phyloP scores from a whole-genome alignment of 176 grass and related monocot genomes.

The Musa schizocarpa region DNA sequence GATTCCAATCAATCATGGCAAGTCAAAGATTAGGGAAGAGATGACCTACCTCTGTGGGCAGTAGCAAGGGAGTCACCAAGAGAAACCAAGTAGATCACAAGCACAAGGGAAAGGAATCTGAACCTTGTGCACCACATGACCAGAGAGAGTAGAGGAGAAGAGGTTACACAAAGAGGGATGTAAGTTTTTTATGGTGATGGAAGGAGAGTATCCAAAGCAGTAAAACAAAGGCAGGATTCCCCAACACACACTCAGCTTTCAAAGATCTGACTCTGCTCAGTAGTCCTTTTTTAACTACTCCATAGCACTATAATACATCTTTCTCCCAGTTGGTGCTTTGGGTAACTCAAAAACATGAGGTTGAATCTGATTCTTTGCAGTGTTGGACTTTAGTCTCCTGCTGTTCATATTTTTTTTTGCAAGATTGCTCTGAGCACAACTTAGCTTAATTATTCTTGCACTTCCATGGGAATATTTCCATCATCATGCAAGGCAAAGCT shows the following conservation, averaged over 20 bases:
- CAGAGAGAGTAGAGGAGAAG: neutral
- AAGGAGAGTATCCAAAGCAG: too few species aligned
- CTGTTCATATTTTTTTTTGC: slow-evolving; percentile 3
- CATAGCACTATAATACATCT: too few species aligned
- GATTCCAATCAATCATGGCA: neutral
- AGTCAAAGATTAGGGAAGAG: neutral
- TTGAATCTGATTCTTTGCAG: neutral
- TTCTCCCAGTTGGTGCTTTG: neutral
- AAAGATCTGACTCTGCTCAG: neutral
- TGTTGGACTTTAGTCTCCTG: slow-evolving; percentile 4
- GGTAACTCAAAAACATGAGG: neutral
- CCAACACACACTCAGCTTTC: neutral
- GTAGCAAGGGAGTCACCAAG: neutral
- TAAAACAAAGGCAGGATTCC: slow-evolving; percentile 1
- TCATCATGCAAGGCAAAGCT: too few species aligned
- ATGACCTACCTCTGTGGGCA: neutral
- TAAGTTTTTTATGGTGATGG: neutral
- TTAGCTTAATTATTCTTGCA: too few species aligned
- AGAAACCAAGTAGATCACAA: neutral
- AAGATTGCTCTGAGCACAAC: neutral
- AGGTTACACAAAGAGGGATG: neutral
- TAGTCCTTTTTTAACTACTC: neutral
- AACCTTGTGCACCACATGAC: neutral
- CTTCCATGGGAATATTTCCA: too few species aligned
- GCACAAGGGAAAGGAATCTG: slow-evolving; percentile 2